Conservation (phyloP, 73 alveolate genomes). For the Uronychia binucleata region DNA sequence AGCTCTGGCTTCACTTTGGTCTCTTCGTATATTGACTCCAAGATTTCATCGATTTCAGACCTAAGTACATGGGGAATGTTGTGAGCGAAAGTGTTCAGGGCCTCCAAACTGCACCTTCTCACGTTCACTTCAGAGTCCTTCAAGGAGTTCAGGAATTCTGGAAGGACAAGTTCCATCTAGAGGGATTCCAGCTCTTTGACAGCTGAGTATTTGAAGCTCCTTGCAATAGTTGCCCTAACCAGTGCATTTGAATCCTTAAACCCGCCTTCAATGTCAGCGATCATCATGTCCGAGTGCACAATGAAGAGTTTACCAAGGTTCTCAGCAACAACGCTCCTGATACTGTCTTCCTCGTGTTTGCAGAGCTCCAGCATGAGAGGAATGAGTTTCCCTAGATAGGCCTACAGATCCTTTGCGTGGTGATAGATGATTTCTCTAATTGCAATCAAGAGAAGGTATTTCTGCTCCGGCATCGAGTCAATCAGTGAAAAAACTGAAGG, state of each 20-base stretch:
- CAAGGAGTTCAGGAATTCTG: slow-evolving; percentile 26
- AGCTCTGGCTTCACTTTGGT: slow-evolving; percentile 69
- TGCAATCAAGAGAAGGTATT: slow-evolving; percentile 65
- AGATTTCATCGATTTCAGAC: slow-evolving; percentile 35
- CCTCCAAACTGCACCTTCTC: slow-evolving; percentile 69
- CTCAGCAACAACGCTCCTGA: slow-evolving; percentile 80
- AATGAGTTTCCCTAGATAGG: slow-evolving; percentile 46
- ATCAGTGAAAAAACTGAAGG: slow-evolving; percentile 62
- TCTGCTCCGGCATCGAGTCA: slow-evolving; percentile 48
- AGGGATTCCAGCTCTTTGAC: slow-evolving; percentile 44
- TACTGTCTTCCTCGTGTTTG: slow-evolving; percentile 73
- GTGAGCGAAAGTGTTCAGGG: slow-evolving; percentile 71
- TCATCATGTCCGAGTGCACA: slow-evolving; percentile 56
- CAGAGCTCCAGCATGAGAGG: slow-evolving; percentile 72
- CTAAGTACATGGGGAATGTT: slow-evolving; percentile 54
- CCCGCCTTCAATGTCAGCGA: slow-evolving; percentile 36
- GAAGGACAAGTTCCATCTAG: slow-evolving; percentile 37
- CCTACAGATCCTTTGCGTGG: slow-evolving; percentile 57
- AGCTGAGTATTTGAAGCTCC: slow-evolving; percentile 65
- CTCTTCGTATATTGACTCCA: slow-evolving; percentile 31
- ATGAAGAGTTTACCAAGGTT: slow-evolving; percentile 77
- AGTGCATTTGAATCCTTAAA: slow-evolving; percentile 27
- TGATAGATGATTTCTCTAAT: slow-evolving; percentile 74
- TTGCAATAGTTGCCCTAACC: slow-evolving; percentile 60
- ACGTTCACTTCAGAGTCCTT: slow-evolving; percentile 56